phyloP scores from a whole-genome alignment of 192 early-diverging fungal genomes.

The Coemansia sp. region DNA sequence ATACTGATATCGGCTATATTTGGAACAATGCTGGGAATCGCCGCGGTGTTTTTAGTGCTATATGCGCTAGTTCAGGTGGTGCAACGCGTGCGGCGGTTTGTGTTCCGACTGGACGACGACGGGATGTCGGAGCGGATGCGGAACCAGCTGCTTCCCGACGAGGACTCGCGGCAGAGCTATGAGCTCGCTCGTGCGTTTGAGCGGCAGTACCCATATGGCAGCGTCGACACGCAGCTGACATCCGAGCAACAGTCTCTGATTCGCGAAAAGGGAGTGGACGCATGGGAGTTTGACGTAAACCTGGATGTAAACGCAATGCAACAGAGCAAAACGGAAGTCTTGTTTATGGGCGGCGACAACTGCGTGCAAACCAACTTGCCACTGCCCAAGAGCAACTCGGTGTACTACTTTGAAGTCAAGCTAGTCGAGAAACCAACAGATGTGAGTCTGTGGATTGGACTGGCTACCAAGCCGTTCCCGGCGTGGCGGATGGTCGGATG shows the following conservation, averaged over 20 bases:
- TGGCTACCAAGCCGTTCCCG: slow-evolving; percentile 74
- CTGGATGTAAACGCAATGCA: slow-evolving; percentile 63
- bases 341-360: slow-evolving; percentile 69
- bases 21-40: slow-evolving; percentile 39
- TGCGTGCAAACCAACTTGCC: slow-evolving; percentile 81
- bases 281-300: slow-evolving; percentile 78
- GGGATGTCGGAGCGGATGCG: slow-evolving; percentile 49
- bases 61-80: slow-evolving; percentile 20
- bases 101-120: slow-evolving; percentile 47
- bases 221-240: slow-evolving; percentile 74
- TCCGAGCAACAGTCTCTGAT: slow-evolving; percentile 71
- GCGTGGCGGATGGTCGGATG: slow-evolving; percentile 71
- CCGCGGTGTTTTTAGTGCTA: slow-evolving; percentile 28
- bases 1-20: slow-evolving; percentile 39
- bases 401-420: slow-evolving; percentile 84
- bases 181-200: slow-evolving; percentile 64
- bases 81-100: slow-evolving; percentile 19
- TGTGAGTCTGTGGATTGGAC: slow-evolving; percentile 69
- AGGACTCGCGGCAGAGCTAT: slow-evolving; percentile 56
- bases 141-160: slow-evolving; percentile 48
- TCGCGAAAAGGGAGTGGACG: slow-evolving; percentile 78
- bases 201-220: slow-evolving; percentile 68
- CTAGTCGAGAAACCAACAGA: slow-evolving; percentile 70
- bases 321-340: slow-evolving; percentile 69
- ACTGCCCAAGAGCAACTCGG: slow-evolving; percentile 73